Evolutionary conservation across 2,329 filamentous ascomycete genomes (phyloP).

Genomic region (Exserohilum rostratum): DNA sequence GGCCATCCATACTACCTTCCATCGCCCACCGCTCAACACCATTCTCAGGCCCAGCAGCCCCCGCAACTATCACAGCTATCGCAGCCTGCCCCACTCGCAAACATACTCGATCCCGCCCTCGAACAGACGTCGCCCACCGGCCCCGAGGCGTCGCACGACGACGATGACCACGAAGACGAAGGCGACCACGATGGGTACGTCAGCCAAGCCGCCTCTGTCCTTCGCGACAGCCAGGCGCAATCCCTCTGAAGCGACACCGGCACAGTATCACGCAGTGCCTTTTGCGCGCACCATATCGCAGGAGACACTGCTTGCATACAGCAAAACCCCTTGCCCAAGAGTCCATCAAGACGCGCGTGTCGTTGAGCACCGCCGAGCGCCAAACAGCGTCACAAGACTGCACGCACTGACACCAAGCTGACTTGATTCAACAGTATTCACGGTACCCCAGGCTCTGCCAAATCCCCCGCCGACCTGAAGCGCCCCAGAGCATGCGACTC

Average conservation of each 20-base stretch:
- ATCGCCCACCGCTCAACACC: conserved; percentile 28
- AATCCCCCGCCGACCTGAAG: conserved; percentile 50
- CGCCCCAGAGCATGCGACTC: conserved; percentile 56
- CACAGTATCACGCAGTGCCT: not conserved
- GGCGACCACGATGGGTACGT: conserved; percentile 40
- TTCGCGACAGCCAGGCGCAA: not conserved
- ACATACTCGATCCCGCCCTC: conserved; percentile 39
- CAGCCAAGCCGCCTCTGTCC: not conserved
- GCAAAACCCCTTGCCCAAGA: no score
- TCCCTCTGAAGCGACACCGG: not conserved
- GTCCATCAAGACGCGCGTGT: not conserved
- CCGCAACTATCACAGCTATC: conserved; percentile 16
- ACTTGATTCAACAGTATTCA: conserved; percentile 21
- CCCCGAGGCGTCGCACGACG: conserved; percentile 30
- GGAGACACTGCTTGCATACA: not conserved
- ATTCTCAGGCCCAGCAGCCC: conserved; percentile 17
- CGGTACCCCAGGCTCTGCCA: conserved; percentile 39
- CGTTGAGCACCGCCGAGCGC: conserved; percentile 6
- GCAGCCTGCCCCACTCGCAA: conserved; percentile 24
- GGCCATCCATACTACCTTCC: conserved; percentile 44
- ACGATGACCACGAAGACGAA: conserved; percentile 39
- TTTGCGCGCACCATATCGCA: not conserved
- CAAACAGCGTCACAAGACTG: not conserved
- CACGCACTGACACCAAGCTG: not conserved
- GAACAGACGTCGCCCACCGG: conserved; percentile 38